Evolutionary conservation across 1,139 yeast species (phyloP).

Genomic region (Geotrichum siamense): DNA sequence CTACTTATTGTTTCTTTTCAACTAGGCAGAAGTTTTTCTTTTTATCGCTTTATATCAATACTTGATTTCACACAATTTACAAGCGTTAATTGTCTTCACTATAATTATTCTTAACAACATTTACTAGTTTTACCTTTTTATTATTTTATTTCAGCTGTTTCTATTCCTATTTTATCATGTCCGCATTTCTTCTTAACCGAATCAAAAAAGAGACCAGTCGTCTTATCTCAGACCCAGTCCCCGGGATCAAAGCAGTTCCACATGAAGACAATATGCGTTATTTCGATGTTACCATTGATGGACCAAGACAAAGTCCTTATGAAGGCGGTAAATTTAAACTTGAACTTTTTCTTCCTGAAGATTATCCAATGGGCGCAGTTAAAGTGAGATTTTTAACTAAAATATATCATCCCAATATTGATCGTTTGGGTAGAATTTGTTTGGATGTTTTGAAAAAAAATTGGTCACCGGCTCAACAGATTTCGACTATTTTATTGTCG

Average conservation of each 20-base stretch:
- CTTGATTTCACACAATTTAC: no score
- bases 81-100: no score
- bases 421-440: conserved; percentile 89
- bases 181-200: conserved; percentile 14
- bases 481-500: conserved; percentile 84
- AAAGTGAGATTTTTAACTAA: conserved; percentile 86
- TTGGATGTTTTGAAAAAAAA: conserved; percentile 77
- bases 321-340: conserved; percentile 69
- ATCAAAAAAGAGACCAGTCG: conserved; percentile 66
- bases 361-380: conserved; percentile 91
- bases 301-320: conserved; percentile 82
- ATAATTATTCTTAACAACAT: no score
- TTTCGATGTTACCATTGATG: conserved; percentile 82
- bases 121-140: no score
- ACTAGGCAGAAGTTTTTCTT: no score
- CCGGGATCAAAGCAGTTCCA: conserved; percentile 89
- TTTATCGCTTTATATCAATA: no score
- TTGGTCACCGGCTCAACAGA: conserved; percentile 98
- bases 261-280: conserved; percentile 90
- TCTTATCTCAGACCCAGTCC: conserved; percentile 87
- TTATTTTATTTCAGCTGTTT: no score
- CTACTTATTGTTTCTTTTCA: no score
- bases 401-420: conserved; percentile 95
- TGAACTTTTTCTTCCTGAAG: conserved; percentile 79
- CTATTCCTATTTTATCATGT: conserved; percentile 10